Conservation (phyloP, 2,329 filamentous ascomycete species). For the Chrysoporthe cubensis region DNA sequence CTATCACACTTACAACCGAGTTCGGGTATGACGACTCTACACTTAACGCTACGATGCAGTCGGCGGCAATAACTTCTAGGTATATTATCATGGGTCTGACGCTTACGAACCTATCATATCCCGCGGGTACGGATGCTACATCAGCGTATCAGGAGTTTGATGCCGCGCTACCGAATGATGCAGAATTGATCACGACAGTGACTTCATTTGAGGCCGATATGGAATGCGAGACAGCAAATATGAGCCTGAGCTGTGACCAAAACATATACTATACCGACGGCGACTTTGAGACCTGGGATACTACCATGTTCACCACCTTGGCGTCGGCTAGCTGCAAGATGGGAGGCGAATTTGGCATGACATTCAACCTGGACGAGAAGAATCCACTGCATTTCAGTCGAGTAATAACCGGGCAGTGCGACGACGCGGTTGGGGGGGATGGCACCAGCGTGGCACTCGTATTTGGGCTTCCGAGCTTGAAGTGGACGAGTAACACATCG, state of each 20-base stretch:
- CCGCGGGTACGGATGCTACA: neutral
- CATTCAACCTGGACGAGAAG: neutral
- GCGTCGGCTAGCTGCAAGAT: neutral
- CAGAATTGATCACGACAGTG: neutral
- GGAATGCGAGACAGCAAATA: neutral
- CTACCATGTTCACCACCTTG: neutral
- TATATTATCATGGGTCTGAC: neutral
- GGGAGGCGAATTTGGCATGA: neutral
- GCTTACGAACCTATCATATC: neutral
- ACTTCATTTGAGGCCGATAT: neutral
- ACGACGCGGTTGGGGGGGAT: neutral
- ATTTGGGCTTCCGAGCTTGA: neutral
- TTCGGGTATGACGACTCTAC: neutral
- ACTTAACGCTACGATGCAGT: neutral
- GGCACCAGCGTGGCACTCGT: neutral
- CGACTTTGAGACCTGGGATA: neutral
- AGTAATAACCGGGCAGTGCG: neutral
- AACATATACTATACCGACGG: neutral
- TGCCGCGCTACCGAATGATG: neutral
- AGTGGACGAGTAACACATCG: neutral
- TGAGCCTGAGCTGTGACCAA: neutral
- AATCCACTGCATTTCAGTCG: conserved; percentile 1
- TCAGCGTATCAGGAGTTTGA: neutral
- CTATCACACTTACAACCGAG: neutral
- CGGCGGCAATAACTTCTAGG: neutral